Conservation (phyloP, 139 green algal genomes). For the Chlamydomonas eustigma region DNA sequence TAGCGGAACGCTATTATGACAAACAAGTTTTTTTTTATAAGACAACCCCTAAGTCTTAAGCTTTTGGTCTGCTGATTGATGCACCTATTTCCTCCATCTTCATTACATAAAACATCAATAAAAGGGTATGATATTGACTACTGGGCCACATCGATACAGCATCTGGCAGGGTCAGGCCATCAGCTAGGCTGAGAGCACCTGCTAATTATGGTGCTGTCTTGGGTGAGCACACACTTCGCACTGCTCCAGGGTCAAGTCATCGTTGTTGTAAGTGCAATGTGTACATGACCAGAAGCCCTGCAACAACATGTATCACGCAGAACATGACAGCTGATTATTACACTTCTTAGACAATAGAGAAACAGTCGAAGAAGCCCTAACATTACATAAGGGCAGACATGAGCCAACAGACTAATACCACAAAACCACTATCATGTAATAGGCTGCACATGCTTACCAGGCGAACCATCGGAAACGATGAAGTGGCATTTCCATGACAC, state of each 20-base stretch:
- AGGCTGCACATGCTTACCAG: too few relatives aligned
- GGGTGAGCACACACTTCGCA: background rate
- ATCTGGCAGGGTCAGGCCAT: too few relatives aligned
- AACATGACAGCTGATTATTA: background rate
- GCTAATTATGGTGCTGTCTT: background rate
- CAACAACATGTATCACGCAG: background rate
- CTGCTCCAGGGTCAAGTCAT: background rate
- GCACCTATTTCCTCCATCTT: too few relatives aligned
- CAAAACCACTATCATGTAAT: background rate
- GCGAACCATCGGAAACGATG: too few relatives aligned
- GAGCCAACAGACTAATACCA: background rate
- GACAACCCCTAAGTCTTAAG: too few relatives aligned
- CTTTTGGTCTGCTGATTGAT: too few relatives aligned
- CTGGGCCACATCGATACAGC: too few relatives aligned
- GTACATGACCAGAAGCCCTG: background rate
- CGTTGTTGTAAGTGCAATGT: slow-evolving; percentile 8
- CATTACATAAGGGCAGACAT: background rate
- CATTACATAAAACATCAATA: too few relatives aligned
- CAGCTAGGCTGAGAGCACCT: background rate
- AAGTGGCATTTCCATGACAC: background rate
- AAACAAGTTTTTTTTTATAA: too few relatives aligned
- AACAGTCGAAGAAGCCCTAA: background rate
- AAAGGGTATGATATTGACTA: too few relatives aligned
- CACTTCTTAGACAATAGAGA: background rate
- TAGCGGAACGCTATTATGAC: too few relatives aligned